phyloP scores from a whole-genome alignment of 768 basidiomycete species.

The Tremella mesenterica region DNA sequence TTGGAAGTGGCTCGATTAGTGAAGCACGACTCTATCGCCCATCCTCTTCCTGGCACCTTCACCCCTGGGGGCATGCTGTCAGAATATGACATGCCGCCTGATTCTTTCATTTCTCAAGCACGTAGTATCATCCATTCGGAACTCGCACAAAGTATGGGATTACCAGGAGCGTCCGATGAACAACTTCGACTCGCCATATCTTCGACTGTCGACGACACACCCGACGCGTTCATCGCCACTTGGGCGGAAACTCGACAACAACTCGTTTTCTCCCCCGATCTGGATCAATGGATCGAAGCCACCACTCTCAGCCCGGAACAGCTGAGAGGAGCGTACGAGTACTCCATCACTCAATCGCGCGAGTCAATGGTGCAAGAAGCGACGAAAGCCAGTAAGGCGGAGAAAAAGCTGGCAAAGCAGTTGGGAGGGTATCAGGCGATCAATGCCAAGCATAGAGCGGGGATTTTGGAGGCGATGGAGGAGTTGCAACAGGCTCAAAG shows the following conservation, averaged over 20 bases:
- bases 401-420: slow-evolving; percentile 78
- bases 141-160: slow-evolving; percentile 68
- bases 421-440: slow-evolving; percentile 88
- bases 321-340: slow-evolving; percentile 56
- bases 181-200: slow-evolving; percentile 70
- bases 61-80: slow-evolving; percentile 59
- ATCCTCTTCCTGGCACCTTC: slow-evolving; percentile 81
- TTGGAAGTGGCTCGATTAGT: slow-evolving; percentile 68
- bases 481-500: slow-evolving; percentile 59
- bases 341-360: slow-evolving; percentile 56
- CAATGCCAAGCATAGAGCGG: slow-evolving; percentile 52
- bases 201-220: slow-evolving; percentile 57
- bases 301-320: slow-evolving; percentile 33
- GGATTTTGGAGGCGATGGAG: slow-evolving; percentile 47
- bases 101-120: slow-evolving; percentile 64
- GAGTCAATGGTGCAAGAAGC: slow-evolving; percentile 72
- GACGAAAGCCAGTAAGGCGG: slow-evolving; percentile 67
- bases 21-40: slow-evolving; percentile 74
- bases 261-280: slow-evolving; percentile 57
- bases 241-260: slow-evolving; percentile 63
- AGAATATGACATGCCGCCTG: slow-evolving; percentile 55
- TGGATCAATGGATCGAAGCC: slow-evolving; percentile 61
- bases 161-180: slow-evolving; percentile 69
- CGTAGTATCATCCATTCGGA: slow-evolving; percentile 67
- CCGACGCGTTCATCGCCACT: slow-evolving; percentile 49